These are phyloP conservation scores for Leavenworthia alabamica DNA, from an alignment of 345 rosid genomes.

Conservation along the genomic window DNA sequence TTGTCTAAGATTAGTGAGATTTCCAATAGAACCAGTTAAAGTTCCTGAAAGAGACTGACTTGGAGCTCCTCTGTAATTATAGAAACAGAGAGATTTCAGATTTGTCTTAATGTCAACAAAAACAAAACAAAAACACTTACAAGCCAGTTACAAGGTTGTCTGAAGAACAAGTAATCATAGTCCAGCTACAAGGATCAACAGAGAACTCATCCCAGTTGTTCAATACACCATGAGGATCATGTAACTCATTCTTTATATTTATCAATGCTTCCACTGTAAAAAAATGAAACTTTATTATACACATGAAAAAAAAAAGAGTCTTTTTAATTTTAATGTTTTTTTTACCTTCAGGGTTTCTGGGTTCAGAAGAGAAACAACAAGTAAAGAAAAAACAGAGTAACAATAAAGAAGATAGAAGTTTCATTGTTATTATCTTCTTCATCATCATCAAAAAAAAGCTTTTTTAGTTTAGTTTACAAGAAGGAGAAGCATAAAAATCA, in stretches of 20 bases:
- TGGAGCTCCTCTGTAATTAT: constrained; percentile 67
- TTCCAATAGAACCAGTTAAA: constrained; percentile 59
- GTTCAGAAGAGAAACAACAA: constrained; percentile 49
- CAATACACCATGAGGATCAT: constrained; percentile 79
- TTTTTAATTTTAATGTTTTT: neutral
- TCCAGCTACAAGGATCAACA: constrained; percentile 98
- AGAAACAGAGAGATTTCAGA: neutral
- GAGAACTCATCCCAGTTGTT: constrained; percentile 92
- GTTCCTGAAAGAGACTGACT: constrained; percentile 89
- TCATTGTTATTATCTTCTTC: constrained; percentile 1
- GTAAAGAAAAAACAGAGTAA: constrained; percentile 29
- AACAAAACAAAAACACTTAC: constrained; percentile 35
- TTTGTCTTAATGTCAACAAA: constrained; percentile 9
- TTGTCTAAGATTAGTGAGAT: constrained; percentile 88
- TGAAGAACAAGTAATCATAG: constrained; percentile 78
- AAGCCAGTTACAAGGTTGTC: constrained; percentile 76
- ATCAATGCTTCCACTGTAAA: constrained; percentile 75
- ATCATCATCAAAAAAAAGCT: constrained; percentile 28
- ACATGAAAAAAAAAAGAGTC: neutral
- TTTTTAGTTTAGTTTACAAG: constrained; percentile 4
- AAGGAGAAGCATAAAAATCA: constrained; percentile 6
- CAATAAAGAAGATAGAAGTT: constrained; percentile 21
- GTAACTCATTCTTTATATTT: constrained; percentile 43
- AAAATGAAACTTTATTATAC: neutral
- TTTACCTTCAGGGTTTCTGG: constrained; percentile 86